These are phyloP conservation scores for Tagetes erecta DNA, from an alignment of 129 eudicot genomes.

Conservation along the genomic window DNA sequence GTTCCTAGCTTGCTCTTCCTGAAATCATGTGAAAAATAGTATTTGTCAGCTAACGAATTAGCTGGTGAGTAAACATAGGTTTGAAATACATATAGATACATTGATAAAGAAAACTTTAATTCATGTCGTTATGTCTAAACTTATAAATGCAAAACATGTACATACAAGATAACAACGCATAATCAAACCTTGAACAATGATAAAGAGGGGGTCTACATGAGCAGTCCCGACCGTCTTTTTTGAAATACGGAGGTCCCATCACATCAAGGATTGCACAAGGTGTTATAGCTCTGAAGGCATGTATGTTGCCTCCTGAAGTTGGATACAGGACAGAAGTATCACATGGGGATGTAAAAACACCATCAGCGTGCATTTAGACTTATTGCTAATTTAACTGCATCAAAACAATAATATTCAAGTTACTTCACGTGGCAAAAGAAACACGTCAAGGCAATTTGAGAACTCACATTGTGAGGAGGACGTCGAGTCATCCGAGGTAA, in stretches of 20 bases:
- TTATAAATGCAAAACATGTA: too few species aligned
- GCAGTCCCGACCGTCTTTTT: slow-evolving; percentile 79
- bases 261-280: slow-evolving; percentile 94
- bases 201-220: too few species aligned
- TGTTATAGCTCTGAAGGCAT: slow-evolving; percentile 75
- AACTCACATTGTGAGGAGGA: slow-evolving; percentile 52
- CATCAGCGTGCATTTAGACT: slow-evolving; percentile 55
- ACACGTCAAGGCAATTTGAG: not conserved
- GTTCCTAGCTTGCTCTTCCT: too few species aligned
- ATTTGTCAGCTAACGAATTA: too few species aligned
- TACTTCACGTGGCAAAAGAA: not conserved
- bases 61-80: too few species aligned
- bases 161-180: too few species aligned
- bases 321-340: slow-evolving; percentile 79
- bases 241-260: slow-evolving; percentile 85
- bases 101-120: too few species aligned
- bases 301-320: slow-evolving; percentile 89
- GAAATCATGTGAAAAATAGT: too few species aligned
- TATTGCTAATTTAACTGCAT: slow-evolving; percentile 59
- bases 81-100: too few species aligned
- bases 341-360: slow-evolving; percentile 67
- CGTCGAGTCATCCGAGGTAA: slow-evolving; percentile 27
- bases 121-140: too few species aligned
- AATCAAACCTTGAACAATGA: too few species aligned
- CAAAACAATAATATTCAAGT: slow-evolving; percentile 1